Evolutionary conservation across 164 flowering plant genomes (phyloP).

Genomic region (Akebia trifoliata): DNA sequence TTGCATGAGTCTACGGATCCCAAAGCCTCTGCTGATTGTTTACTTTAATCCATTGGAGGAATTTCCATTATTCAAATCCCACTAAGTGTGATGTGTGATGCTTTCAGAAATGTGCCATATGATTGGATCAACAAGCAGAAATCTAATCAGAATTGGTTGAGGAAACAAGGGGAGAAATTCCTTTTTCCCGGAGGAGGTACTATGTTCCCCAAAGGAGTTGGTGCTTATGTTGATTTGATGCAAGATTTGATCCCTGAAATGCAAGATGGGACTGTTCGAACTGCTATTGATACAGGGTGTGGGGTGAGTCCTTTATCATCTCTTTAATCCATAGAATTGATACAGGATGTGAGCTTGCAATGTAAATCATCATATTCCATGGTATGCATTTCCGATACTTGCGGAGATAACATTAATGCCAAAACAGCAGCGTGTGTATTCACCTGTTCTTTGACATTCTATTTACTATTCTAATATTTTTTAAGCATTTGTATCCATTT

Average conservation of each 20-base stretch:
- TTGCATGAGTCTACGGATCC: too few species aligned
- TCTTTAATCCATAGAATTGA: neutral
- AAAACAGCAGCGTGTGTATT: too few species aligned
- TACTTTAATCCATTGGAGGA: neutral
- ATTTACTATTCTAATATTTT: too few species aligned
- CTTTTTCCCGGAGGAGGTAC: slow-evolving; percentile 98
- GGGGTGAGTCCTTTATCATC: slow-evolving; percentile 60
- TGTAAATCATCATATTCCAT: neutral
- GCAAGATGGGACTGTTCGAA: slow-evolving; percentile 84
- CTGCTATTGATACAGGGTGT: slow-evolving; percentile 98
- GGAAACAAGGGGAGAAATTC: slow-evolving; percentile 89
- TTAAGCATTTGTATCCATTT: too few species aligned
- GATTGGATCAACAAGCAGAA: slow-evolving; percentile 98
- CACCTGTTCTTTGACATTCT: too few species aligned
- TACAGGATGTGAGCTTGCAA: neutral
- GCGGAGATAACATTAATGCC: too few species aligned
- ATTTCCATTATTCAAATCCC: neutral
- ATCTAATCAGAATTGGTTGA: slow-evolving; percentile 90
- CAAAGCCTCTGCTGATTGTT: neutral
- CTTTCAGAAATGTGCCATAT: slow-evolving; percentile 88
- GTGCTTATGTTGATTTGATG: slow-evolving; percentile 89
- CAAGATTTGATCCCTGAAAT: slow-evolving; percentile 84
- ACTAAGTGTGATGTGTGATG: slow-evolving; percentile 13
- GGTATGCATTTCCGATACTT: neutral
- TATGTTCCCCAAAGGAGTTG: slow-evolving; percentile 92